phyloP scores from a whole-genome alignment of 768 basidiomycete species.

The Pisolithus albus region DNA sequence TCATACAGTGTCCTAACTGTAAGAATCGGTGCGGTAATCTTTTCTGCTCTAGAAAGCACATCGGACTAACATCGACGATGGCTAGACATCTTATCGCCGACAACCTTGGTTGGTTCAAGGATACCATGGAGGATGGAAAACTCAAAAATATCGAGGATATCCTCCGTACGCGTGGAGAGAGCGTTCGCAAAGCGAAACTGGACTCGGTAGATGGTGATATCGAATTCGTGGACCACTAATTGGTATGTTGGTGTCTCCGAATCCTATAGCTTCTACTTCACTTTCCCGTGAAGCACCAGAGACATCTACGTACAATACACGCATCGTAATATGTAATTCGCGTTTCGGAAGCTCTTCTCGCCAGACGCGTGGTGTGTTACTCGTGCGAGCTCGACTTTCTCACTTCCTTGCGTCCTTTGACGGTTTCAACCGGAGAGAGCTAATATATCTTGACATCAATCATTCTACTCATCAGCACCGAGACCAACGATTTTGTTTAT shows the following conservation, averaged over 20 bases:
- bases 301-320: too few relatives aligned
- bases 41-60: background rate
- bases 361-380: too few relatives aligned
- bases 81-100: constrained; percentile 80
- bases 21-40: constrained; percentile 62
- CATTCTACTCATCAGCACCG: too few relatives aligned
- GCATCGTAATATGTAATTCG: too few relatives aligned
- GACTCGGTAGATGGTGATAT: constrained; percentile 43
- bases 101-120: constrained; percentile 89
- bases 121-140: constrained; percentile 65
- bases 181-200: constrained; percentile 46
- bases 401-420: too few relatives aligned
- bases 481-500: too few relatives aligned
- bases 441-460: too few relatives aligned
- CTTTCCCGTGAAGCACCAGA: too few relatives aligned
- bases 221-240: constrained; percentile 39
- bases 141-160: constrained; percentile 80
- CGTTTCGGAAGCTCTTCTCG: too few relatives aligned
- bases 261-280: too few relatives aligned
- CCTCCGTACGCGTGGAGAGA: constrained; percentile 71
- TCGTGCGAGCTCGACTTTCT: too few relatives aligned
- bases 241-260: background rate
- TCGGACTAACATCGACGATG: constrained; percentile 26
- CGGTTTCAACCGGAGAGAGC: too few relatives aligned
- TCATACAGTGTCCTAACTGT: constrained; percentile 88